A percentile compares a stretch with the other conserved stretches of the same genome.
Conservation (phyloP, 768 basidiomycete genomes). For the Leccinum olivaceopallidum region DNA sequence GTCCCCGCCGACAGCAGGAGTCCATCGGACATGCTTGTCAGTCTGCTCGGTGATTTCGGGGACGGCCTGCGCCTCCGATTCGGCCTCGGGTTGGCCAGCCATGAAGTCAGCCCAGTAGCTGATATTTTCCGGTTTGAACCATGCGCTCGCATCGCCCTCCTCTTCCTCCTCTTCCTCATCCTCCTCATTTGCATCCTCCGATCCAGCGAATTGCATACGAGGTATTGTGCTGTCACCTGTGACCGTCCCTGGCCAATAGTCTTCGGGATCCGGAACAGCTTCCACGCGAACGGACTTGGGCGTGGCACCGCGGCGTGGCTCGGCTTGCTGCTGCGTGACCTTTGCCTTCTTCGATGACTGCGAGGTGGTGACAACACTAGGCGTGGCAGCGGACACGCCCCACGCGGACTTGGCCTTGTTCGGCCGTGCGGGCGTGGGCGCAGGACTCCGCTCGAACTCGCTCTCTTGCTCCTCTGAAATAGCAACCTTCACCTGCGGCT, state of each 20-base stretch:
- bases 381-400: constrained; percentile 8
- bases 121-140: constrained; percentile 26
- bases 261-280: constrained; percentile 16
- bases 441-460: constrained; percentile 9
- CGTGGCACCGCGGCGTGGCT: constrained; percentile 9
- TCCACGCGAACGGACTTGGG: constrained; percentile 18
- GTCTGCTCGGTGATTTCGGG: constrained; percentile 7
- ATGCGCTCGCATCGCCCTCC: constrained; percentile 21
- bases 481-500: constrained; percentile 21
- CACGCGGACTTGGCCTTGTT: constrained; percentile 22
- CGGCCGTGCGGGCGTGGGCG: constrained; percentile 6
- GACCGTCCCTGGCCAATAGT: constrained; percentile 3
- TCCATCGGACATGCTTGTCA: constrained; percentile 30
- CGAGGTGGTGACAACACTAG: not conserved
- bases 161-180: constrained; percentile 28
- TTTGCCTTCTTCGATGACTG: constrained; percentile 23
- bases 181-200: constrained; percentile 13
- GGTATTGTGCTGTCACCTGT: constrained; percentile 5
- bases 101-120: constrained; percentile 34
- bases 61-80: constrained; percentile 7
- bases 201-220: constrained; percentile 4
- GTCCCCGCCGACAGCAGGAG: constrained; percentile 18
- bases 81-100: constrained; percentile 16
- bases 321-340: constrained; percentile 10
- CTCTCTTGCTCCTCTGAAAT: constrained; percentile 24